Percentiles rank a stretch among this genome's conserved stretches.
Conservation (phyloP, 2,329 filamentous ascomycete genomes). For the Pseudocercospora cruenta region DNA sequence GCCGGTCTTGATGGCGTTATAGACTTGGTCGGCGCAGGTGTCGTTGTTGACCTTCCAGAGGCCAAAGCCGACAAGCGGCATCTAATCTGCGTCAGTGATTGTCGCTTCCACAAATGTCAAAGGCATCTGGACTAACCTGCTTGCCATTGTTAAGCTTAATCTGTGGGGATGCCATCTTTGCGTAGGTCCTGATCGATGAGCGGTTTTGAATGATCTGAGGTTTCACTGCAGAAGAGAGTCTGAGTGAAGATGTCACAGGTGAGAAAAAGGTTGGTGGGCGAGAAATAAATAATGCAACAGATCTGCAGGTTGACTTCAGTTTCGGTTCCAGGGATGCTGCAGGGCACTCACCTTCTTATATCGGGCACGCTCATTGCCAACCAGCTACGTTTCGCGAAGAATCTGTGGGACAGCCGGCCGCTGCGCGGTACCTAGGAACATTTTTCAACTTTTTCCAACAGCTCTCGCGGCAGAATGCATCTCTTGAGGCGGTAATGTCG, state of each 20-base stretch:
- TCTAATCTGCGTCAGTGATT: conserved; percentile 46
- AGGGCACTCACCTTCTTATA: conserved; percentile 22
- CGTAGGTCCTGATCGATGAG: conserved; percentile 26
- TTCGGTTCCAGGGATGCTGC: background rate
- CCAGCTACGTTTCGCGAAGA: background rate
- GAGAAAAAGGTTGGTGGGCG: conserved; percentile 8
- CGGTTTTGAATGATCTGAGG: conserved; percentile 13
- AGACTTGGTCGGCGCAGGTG: conserved; percentile 73
- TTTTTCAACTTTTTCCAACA: conserved; percentile 10
- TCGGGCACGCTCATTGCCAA: conserved; percentile 17
- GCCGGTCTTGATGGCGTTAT: conserved; percentile 68
- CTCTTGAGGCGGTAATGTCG: conserved; percentile 2
- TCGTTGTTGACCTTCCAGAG: conserved; percentile 83
- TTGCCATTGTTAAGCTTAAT: conserved; percentile 45
- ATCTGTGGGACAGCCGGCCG: conserved; percentile 10
- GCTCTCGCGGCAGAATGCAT: conserved; percentile 22
- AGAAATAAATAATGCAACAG: conserved; percentile 19
- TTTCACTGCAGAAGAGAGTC: conserved; percentile 8
- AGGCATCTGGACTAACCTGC: conserved; percentile 30
- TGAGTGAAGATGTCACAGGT: background rate
- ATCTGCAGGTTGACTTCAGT: conserved; percentile 17
- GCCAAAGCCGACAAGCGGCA: conserved; percentile 77
- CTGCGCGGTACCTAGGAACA: conserved; percentile 15
- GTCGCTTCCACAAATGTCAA: background rate
- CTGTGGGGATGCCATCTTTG: conserved; percentile 37